These are phyloP conservation scores for Fibroporia radiculosa DNA, from an alignment of 768 basidiomycete genomes.

Conservation along the genomic window DNA sequence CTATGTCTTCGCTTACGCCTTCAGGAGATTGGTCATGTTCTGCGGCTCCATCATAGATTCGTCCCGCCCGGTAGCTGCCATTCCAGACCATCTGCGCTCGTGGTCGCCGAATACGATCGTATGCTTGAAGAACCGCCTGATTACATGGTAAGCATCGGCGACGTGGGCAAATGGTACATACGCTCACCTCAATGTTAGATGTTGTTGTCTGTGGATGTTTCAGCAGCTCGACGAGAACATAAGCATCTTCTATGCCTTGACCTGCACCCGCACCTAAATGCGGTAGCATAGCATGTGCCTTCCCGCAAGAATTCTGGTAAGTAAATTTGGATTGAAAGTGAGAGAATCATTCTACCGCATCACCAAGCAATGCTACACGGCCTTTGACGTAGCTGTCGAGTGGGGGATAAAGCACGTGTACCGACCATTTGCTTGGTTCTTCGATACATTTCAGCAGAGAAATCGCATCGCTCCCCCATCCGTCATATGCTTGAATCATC, in stretches of 20 bases:
- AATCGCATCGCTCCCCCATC: constrained; percentile 39
- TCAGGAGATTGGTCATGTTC: constrained; percentile 21
- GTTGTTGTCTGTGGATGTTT: constrained; percentile 31
- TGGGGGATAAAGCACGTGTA: constrained; percentile 41
- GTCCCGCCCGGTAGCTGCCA: constrained; percentile 33
- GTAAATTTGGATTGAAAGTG: too few species aligned
- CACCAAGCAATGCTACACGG: constrained; percentile 44
- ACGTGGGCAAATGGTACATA: not conserved
- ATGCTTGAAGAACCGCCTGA: constrained; percentile 40
- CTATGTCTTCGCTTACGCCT: constrained; percentile 27
- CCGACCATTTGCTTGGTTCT: constrained; percentile 42
- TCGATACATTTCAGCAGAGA: constrained; percentile 35
- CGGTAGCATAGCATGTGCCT: constrained; percentile 51
- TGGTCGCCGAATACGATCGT: constrained; percentile 36
- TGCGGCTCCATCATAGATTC: constrained; percentile 36
- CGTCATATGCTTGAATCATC: constrained; percentile 33
- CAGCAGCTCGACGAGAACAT: constrained; percentile 38
- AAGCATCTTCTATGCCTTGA: constrained; percentile 53
- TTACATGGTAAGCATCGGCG: not conserved
- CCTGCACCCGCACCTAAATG: constrained; percentile 53
- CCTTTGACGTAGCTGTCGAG: constrained; percentile 36
- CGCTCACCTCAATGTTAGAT: constrained; percentile 34
- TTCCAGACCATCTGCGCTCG: constrained; percentile 43
- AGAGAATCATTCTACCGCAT: constrained; percentile 26
- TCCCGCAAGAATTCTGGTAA: not conserved